Base-by-base conservation (phyloP, 306 rosid genomes). In the Glycine soja region DNA sequence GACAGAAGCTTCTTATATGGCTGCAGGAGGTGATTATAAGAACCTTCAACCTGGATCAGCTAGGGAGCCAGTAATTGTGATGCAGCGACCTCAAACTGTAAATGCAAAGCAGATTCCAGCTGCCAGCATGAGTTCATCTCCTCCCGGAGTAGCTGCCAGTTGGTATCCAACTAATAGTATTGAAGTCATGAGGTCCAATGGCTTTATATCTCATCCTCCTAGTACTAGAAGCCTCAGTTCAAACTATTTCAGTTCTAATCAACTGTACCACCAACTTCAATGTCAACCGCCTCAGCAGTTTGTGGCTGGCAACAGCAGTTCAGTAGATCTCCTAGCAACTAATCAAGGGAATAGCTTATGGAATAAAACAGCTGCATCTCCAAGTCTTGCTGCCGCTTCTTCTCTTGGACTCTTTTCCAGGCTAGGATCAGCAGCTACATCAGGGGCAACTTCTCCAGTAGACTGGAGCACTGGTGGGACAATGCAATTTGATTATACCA, bases 371-470 rank as follows among this genome's bases (percentile, higher is more conserved):
- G 90, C 89, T 74, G 64, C 93, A 11, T 85, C 92, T 7, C 93
- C 97, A 4, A 68, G 75, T 7, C 82, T 90, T 13, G 92, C 94
- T 53, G 89, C 92, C 4, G 92, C 98, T 64, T 74, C 96, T 58
- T 94, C 98, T 64, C 92, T 94, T 0, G 98, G 98, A 59, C 92
- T 94, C 30, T 94, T 89, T 87, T 92, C 98, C 5, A 93, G 90
- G 68, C 8, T 84, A 80, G 92, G 96, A 16, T 89, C 92, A 4
- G 82, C 88, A 16, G 90, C 82, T 7, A 84, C 90, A 19, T 88
- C 98, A 3, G 96, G 96, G 64, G 84, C 90, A 30, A 58, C 92
- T 15, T 91, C 97, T 72, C 91, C 91, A 0, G 88, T 90, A 32
- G 96, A 90, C 66, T 94, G 98, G 98, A 94, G 76, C 79, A 93